A percentile compares a stretch with the other conserved stretches of the same genome.
Evolutionary conservation across 2,329 filamentous ascomycete species (phyloP).

Genomic region (Calonectria ilicicola): DNA sequence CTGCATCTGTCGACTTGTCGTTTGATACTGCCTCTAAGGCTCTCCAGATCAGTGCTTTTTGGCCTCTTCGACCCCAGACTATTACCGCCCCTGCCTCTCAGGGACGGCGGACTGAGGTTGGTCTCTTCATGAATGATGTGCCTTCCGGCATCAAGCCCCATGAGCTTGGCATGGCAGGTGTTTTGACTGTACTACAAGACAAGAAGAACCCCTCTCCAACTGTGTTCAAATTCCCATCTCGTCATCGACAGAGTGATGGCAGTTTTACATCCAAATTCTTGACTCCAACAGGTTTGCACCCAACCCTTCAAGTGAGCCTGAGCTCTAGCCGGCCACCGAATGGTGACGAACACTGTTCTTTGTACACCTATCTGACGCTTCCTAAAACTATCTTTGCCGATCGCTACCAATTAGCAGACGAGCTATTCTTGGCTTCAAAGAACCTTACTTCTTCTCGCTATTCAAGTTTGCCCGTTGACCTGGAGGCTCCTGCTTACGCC

Average conservation of each 20-base stretch:
- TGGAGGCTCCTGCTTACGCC: constrained; percentile 90
- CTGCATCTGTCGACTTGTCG: constrained; percentile 80
- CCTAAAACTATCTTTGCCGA: constrained; percentile 87
- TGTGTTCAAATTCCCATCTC: constrained; percentile 85
- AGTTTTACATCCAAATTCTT: constrained; percentile 74
- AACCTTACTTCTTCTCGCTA: constrained; percentile 78
- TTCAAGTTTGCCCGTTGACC: constrained; percentile 82
- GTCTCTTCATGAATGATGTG: constrained; percentile 77
- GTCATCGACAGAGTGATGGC: constrained; percentile 72
- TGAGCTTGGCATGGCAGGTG: constrained; percentile 82
- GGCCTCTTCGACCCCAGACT: constrained; percentile 60
- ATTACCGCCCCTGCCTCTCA: constrained; percentile 55
- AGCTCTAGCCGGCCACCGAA: constrained; percentile 63
- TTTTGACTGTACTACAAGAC: constrained; percentile 82
- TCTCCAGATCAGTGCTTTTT: constrained; percentile 74
- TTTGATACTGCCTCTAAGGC: constrained; percentile 77
- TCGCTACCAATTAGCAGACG: constrained; percentile 83
- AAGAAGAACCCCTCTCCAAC: constrained; percentile 79
- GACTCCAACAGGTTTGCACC: constrained; percentile 85
- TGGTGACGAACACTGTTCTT: constrained; percentile 71
- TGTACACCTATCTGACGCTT: constrained; percentile 86
- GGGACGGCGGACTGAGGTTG: constrained; percentile 79
- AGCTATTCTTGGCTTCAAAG: constrained; percentile 83
- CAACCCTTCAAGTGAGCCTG: constrained; percentile 78
- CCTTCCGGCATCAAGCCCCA: constrained; percentile 71